phyloP scores from a whole-genome alignment of 768 basidiomycete species.

The Dioszegia aurantiaca region DNA sequence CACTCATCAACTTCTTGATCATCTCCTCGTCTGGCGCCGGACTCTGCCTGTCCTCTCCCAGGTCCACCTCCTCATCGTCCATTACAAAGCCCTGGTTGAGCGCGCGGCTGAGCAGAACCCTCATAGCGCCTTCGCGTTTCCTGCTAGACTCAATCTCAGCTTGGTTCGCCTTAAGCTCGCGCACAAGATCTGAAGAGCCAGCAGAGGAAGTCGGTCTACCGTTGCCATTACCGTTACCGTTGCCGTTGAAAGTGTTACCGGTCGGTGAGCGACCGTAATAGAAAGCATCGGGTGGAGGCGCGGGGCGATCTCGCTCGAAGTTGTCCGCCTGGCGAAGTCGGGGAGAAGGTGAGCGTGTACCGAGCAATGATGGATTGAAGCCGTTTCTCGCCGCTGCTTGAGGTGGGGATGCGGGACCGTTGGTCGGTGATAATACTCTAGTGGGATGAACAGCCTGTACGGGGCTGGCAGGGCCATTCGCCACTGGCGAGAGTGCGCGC shows the following conservation, averaged over 20 bases:
- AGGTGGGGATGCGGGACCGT: slow-evolving; percentile 38
- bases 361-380: slow-evolving; percentile 55
- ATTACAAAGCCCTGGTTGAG: slow-evolving; percentile 72
- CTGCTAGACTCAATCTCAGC: slow-evolving; percentile 71
- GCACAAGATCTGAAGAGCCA: slow-evolving; percentile 63
- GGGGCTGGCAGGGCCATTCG: slow-evolving; percentile 33
- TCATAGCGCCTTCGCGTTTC: slow-evolving; percentile 82
- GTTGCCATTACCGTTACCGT: neutral
- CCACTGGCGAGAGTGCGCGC: slow-evolving; percentile 68
- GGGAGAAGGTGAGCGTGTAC: slow-evolving; percentile 60
- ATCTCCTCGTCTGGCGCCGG: slow-evolving; percentile 54
- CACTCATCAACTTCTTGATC: slow-evolving; percentile 61
- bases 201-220: slow-evolving; percentile 32
- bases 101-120: slow-evolving; percentile 71
- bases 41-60: slow-evolving; percentile 55
- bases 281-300: slow-evolving; percentile 64
- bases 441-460: slow-evolving; percentile 17
- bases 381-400: slow-evolving; percentile 17
- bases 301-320: slow-evolving; percentile 30
- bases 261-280: slow-evolving; percentile 55
- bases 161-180: slow-evolving; percentile 79
- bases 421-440: slow-evolving; percentile 32
- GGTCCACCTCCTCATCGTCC: slow-evolving; percentile 58
- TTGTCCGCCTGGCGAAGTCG: slow-evolving; percentile 32
- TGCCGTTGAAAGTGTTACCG: slow-evolving; percentile 21